phyloP scores from a whole-genome alignment of 2,329 filamentous ascomycete genomes.

The Ceratocystis lukuohia region DNA sequence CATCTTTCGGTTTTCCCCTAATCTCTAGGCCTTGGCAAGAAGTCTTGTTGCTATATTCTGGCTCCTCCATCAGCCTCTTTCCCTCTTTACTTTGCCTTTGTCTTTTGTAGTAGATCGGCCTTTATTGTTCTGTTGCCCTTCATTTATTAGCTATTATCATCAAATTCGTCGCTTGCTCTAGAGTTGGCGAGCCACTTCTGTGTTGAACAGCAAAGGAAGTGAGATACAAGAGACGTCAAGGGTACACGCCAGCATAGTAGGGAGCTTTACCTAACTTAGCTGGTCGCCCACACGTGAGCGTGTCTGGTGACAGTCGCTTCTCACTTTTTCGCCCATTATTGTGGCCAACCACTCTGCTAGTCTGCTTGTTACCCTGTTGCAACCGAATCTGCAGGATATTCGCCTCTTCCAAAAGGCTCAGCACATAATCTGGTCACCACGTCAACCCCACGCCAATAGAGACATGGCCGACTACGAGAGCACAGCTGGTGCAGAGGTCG shows the following conservation, averaged over 20 bases:
- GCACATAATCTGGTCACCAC: background rate
- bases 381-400: constrained; percentile 1
- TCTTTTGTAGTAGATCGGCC: constrained; percentile 7
- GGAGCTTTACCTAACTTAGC: background rate
- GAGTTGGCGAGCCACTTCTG: constrained; percentile 5
- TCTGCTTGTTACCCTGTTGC: background rate
- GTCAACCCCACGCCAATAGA: background rate
- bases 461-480: constrained; percentile 17
- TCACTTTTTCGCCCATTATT: background rate
- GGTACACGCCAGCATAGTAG: background rate
- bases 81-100: background rate
- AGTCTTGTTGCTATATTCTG: background rate
- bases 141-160: constrained; percentile 1
- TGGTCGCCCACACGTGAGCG: background rate
- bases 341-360: background rate
- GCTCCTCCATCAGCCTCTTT: background rate
- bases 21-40: background rate
- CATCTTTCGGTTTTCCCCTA: background rate
- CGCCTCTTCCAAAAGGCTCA: background rate
- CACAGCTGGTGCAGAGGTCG: constrained; percentile 47
- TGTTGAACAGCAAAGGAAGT: background rate
- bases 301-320: background rate
- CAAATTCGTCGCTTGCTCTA: background rate
- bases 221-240: background rate
- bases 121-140: background rate